These are phyloP conservation scores for Dactylonectria macrodidyma DNA, from an alignment of 2,329 filamentous ascomycete genomes.

Conservation along the genomic window DNA sequence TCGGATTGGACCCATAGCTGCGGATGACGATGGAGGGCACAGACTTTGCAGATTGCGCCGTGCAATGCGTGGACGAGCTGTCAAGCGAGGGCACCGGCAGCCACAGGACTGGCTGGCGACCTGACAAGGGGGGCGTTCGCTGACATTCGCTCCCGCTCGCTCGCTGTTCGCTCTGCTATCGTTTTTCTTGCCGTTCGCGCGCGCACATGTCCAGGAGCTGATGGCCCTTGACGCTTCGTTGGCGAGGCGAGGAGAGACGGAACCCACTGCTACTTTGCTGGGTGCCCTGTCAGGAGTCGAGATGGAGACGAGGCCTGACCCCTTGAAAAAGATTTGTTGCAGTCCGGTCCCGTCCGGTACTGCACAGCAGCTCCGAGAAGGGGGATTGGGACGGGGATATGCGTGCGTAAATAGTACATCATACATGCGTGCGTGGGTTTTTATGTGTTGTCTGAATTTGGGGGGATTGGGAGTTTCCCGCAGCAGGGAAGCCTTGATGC, in stretches of 20 bases:
- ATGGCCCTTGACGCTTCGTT: not conserved
- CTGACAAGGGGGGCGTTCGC: not conserved
- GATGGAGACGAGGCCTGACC: constrained; percentile 15
- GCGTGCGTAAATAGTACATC: no score
- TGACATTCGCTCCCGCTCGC: constrained; percentile 1
- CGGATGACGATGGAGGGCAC: constrained; percentile 26
- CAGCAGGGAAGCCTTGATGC: not conserved
- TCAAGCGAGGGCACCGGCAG: constrained; percentile 10
- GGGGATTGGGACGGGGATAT: not conserved
- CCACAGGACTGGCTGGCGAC: constrained; percentile 7
- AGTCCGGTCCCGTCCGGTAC: constrained; percentile 18
- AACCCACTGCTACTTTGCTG: constrained; percentile 3
- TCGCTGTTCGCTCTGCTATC: not conserved
- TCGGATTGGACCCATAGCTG: constrained; percentile 26
- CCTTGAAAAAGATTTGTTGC: constrained; percentile 7
- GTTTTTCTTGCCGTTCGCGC: constrained; percentile 1
- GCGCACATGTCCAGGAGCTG: not conserved
- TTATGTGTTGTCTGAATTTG: constrained; percentile 7
- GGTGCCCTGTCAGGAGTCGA: constrained; percentile 14
- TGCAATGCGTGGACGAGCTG: constrained; percentile 12
- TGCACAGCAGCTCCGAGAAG: not conserved
- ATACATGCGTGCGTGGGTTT: not conserved
- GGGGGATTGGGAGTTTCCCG: not conserved
- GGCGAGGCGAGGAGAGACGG: constrained; percentile 9
- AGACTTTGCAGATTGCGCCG: constrained; percentile 17